Evolutionary conservation across 305 asterid genomes (phyloP).

Genomic region (Fraxinus angustifolia): DNA sequence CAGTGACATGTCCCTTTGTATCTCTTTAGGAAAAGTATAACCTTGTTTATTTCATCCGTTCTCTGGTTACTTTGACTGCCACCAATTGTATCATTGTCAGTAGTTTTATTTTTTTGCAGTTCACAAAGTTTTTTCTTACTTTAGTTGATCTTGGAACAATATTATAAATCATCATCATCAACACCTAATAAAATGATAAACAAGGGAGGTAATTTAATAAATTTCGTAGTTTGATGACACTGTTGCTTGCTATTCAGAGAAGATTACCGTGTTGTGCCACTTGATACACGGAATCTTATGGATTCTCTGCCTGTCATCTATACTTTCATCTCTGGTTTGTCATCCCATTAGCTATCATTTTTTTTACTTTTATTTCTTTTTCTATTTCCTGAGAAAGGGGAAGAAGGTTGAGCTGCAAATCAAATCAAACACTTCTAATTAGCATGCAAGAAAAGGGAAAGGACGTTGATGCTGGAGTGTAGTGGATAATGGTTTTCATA

Average conservation of each 20-base stretch:
- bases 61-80: neutral
- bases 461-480: neutral
- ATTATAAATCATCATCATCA: neutral
- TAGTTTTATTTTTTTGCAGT: neutral
- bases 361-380: neutral
- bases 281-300: neutral
- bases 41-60: neutral
- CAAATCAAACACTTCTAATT: neutral
- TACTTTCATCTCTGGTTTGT: neutral
- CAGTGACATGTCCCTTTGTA: neutral
- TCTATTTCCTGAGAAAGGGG: neutral
- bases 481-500: neutral
- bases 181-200: neutral
- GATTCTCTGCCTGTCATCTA: neutral
- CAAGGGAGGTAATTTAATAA: neutral
- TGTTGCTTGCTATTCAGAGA: neutral
- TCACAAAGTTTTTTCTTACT: neutral
- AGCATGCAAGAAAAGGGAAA: neutral
- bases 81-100: neutral
- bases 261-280: neutral
- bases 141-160: neutral
- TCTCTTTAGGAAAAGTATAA: neutral
- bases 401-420: neutral
- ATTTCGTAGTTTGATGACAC: neutral
- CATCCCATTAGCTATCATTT: neutral